phyloP scores from a whole-genome alignment of 1,284 basidiomycete genomes.

The Leccinum insigne region DNA sequence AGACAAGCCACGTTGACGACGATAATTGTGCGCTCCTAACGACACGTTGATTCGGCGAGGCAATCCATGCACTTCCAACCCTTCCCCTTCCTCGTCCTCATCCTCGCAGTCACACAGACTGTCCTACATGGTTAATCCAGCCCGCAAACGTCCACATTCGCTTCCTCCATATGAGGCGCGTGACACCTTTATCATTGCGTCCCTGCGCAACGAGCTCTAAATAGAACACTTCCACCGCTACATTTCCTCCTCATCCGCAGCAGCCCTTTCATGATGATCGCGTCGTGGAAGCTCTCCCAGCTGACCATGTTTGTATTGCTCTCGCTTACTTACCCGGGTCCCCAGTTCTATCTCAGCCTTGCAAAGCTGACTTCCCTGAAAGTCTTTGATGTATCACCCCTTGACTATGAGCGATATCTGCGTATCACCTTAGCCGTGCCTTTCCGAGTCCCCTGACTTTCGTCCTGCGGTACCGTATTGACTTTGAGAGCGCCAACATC shows the following conservation, averaged over 20 bases:
- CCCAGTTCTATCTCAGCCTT: constrained; percentile 37
- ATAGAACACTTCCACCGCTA: background rate
- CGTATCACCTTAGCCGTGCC: background rate
- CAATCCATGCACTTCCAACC: constrained; percentile 8
- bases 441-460: constrained; percentile 4
- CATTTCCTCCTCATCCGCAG: too few relatives aligned
- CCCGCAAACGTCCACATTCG: constrained; percentile 24
- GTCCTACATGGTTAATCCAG: constrained; percentile 27
- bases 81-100: constrained; percentile 37
- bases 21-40: constrained; percentile 35
- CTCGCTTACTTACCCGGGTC: constrained; percentile 19
- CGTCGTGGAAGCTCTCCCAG: constrained; percentile 16
- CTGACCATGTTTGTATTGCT: constrained; percentile 17
- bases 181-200: background rate
- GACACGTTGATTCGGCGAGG: constrained; percentile 34
- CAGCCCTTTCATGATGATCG: constrained; percentile 32
- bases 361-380: constrained; percentile 33
- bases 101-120: background rate
- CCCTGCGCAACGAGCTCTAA: constrained; percentile 14
- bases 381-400: constrained; percentile 37
- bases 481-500: constrained; percentile 37
- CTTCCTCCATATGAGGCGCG: constrained; percentile 13
- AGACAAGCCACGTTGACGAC: constrained; percentile 34
- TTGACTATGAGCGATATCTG: constrained; percentile 15
- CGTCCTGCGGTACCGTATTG: constrained; percentile 14